Evolutionary conservation across 257 asterid genomes (phyloP).

Genomic region (Rehmannia glutinosa): DNA sequence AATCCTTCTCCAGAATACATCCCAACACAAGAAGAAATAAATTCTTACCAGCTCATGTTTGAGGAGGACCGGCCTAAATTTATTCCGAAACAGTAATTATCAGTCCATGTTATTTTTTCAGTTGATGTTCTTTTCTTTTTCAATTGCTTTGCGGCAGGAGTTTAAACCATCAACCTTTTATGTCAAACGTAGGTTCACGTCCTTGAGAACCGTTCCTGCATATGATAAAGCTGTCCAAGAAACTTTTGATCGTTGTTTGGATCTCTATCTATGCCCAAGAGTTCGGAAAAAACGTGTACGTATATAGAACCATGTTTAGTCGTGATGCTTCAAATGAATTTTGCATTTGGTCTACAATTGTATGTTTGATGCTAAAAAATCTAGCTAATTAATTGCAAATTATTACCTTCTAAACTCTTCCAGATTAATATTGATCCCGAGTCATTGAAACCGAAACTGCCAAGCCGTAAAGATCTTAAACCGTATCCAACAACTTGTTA

Average conservation of each 20-base stretch:
- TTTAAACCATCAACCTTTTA: neutral
- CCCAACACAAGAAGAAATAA: conserved; percentile 85
- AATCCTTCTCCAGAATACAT: conserved; percentile 89
- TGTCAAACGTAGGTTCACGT: conserved; percentile 49
- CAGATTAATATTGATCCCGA: conserved; percentile 97
- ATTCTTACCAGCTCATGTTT: conserved; percentile 82
- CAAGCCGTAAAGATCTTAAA: conserved; percentile 83
- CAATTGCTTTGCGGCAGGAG: neutral
- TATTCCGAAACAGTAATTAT: conserved; percentile 71
- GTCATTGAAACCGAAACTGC: conserved; percentile 92
- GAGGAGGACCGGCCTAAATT: conserved; percentile 95
- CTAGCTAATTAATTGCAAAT: neutral
- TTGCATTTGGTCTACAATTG: neutral
- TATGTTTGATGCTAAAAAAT: neutral
- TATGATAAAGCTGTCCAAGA: conserved; percentile 81
- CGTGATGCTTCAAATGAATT: neutral
- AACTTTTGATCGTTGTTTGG: conserved; percentile 85
- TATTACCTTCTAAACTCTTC: conserved; percentile 15
- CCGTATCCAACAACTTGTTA: conserved; percentile 93
- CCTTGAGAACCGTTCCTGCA: conserved; percentile 87
- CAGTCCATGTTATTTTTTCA: conserved; percentile 4
- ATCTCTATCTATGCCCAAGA: conserved; percentile 91
- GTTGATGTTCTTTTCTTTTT: neutral
- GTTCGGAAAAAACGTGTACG: conserved; percentile 86
- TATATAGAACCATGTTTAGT: conserved; percentile 8